Evolutionary conservation across 495 filamentous ascomycete species (phyloP), one percentile per base, ranked within the genome.

Genomic region (Glutinoglossum americanum): DNA sequence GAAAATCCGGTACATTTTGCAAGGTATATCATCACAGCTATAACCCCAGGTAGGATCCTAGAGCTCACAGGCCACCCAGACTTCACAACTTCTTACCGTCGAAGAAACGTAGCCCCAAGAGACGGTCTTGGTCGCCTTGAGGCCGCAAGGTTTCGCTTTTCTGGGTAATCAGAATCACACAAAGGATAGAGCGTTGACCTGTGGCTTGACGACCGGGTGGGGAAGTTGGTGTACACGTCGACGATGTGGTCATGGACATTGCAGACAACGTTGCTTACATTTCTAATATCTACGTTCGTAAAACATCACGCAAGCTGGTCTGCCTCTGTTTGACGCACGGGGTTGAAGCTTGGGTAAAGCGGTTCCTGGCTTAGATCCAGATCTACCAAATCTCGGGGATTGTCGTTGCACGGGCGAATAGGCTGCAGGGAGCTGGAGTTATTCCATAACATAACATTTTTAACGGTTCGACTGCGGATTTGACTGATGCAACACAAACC

Each of bases 21-120:
- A 97, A 74, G 80, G 64, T 61, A 35, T 26, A 53, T 23, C 17
- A 17, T 57, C 54, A n/a, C n/a, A n/a, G n/a, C n/a, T n/a, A n/a
- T n/a, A 33, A 33, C 9, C 30, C 30, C 3, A 3, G 4, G 30
- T 3, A 33, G 30, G 30, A 4, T 33, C 30, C 28, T 58, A 23
- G 32, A 32, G 17, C 32, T 26, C 28, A 4, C 59, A 65, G 56
- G 66, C 58, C 47, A 27, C 37, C 21, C 41, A 48, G 86, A 99
- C 69, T 99, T 99, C 66, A 95, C 93, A 7, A 94, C 88, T 63
- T 83, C 78, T 39, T 99, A 97, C 66, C 81, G 92, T 44, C 73
- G 93, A 62, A 76, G 94, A 62, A 95, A 99, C 68, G 84, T 99
- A 13, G 89, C 89, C 23, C 89, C 89, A n/a, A 71, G 89, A 57